Evolutionary conservation across 192 early-diverging fungal genomes (phyloP), one percentile per base, ranked within the genome.

Genomic region (Coemansia sp.): DNA sequence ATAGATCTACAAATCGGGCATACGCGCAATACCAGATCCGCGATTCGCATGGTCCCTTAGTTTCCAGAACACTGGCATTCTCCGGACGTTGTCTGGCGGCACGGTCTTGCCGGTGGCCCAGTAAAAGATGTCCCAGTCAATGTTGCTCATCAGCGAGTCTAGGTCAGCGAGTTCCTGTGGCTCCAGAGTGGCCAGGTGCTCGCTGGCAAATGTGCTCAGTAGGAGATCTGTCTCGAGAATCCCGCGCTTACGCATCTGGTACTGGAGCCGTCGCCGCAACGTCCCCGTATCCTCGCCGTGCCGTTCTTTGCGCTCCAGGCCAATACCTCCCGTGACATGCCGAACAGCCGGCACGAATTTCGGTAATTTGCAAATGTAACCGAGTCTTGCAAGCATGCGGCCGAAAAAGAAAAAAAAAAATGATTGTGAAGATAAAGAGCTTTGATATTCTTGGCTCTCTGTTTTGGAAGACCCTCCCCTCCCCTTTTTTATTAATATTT

Each of bases 121-220:
- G 65, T 97, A 95, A 65, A 91, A 98, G 46, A 98, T 92, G 70
- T 97, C 95, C 97, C 97, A 98, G 71, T 98, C 97, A 11, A 88
- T 85, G 43, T 87, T 86, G 63, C 93, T 89, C 70, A 98, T 74
- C 53, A 98, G 74, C 55, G 74, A 54, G 60, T 97, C 97, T 53
- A 90, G 87, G 55, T 94, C 87, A 6, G 66, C 67, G 63, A 97
- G 72, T 59, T 94, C 84, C 3, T 70, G 61, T 27, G 74, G 62
- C 18, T 75, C 56, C 52, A 94, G 71, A 0, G 41, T 22, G 10
- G 34, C 33, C 22, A 98, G 65, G 60, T 87, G 76, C 40, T 86
- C 83, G 36, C 74, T 69, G 11, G 92, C 89, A 84, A 93, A 96
- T 3, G 95, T 97, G 29, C 91, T 93, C 8, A 97, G 73, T 44